Evolutionary conservation across 306 rosid species (phyloP).

Genomic region (Biancaea sappan): DNA sequence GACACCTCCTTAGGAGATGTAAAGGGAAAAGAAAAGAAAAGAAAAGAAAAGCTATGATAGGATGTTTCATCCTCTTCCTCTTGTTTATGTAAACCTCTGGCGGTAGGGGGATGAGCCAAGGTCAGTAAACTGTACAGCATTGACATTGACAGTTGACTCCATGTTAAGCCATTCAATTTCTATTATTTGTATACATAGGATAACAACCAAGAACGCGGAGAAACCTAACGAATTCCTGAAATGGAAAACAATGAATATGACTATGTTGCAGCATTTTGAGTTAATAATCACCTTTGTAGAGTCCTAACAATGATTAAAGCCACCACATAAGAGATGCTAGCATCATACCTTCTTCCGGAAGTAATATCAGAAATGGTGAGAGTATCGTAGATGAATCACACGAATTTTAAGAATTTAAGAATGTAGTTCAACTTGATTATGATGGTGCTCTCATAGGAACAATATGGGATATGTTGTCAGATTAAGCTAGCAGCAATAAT

Average conservation of each 20-base stretch:
- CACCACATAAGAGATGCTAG: background rate
- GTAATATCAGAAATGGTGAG: background rate
- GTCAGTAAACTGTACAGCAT: constrained; percentile 41
- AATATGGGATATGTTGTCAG: background rate
- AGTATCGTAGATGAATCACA: background rate
- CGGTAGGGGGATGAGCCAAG: constrained; percentile 23
- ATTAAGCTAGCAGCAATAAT: background rate
- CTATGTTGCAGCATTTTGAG: constrained; percentile 29
- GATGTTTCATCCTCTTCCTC: constrained; percentile 28
- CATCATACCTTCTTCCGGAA: constrained; percentile 7
- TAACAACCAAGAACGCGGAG: constrained; percentile 78
- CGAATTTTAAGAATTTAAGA: constrained; percentile 13
- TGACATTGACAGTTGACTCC: constrained; percentile 6
- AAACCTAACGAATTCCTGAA: constrained; percentile 67
- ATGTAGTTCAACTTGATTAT: no score
- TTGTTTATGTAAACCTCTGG: constrained; percentile 21
- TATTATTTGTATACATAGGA: constrained; percentile 52
- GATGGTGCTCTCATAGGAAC: constrained; percentile 15
- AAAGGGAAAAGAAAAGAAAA: constrained; percentile 27
- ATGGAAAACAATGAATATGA: background rate
- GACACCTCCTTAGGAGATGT: constrained; percentile 44
- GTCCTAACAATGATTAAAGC: background rate
- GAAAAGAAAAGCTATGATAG: constrained; percentile 28
- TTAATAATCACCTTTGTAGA: background rate
- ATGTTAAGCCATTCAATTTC: constrained; percentile 4